Conservation (phyloP, 768 basidiomycete species). For the Boletus tomentosulus region DNA sequence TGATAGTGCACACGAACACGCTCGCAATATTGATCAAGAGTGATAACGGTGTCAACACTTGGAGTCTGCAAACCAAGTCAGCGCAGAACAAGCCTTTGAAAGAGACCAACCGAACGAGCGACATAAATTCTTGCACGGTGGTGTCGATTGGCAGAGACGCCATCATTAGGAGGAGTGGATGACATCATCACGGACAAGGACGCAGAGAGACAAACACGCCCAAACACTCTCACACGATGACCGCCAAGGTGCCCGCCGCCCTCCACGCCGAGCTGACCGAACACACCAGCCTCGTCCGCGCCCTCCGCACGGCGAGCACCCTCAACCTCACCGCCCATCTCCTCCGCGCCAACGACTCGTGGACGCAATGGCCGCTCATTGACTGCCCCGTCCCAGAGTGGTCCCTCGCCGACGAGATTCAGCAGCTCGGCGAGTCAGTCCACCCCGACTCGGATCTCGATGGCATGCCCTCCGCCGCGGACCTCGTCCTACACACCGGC, state of each 20-base stretch:
- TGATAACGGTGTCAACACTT: constrained; percentile 83
- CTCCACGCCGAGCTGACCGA: constrained; percentile 63
- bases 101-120: constrained; percentile 49
- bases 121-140: constrained; percentile 59
- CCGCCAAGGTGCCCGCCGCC: constrained; percentile 41
- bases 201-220: constrained; percentile 4
- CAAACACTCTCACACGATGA: constrained; percentile 1
- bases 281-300: constrained; percentile 61
- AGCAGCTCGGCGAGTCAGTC: constrained; percentile 39
- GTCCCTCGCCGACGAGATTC: constrained; percentile 66
- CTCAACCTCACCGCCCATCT: constrained; percentile 57
- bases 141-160: constrained; percentile 55
- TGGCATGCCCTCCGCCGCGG: constrained; percentile 25
- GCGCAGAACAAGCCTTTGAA: not conserved
- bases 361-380: constrained; percentile 78
- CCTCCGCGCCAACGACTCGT: constrained; percentile 40
- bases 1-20: constrained; percentile 60
- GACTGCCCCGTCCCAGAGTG: constrained; percentile 69
- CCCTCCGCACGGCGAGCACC: constrained; percentile 49
- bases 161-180: constrained; percentile 33
- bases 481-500: constrained; percentile 41
- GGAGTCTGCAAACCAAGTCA: constrained; percentile 44
- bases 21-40: constrained; percentile 77
- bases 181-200: constrained; percentile 11
- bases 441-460: constrained; percentile 30